Evolutionary conservation across 2,329 filamentous ascomycete species (phyloP).

Genomic region (Xylariaceae sp.): DNA sequence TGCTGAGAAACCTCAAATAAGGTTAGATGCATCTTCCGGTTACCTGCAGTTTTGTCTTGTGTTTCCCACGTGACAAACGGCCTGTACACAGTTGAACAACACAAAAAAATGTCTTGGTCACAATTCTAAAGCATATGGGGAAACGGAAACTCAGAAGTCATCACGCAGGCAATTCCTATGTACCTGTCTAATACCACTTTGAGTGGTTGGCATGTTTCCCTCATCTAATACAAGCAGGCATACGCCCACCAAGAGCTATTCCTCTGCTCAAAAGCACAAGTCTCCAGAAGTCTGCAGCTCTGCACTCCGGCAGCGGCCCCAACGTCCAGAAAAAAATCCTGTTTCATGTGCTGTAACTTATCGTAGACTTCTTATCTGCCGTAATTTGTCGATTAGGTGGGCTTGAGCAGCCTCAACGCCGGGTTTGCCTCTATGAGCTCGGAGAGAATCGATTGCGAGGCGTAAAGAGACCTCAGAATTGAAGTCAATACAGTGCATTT

Average conservation of each 20-base stretch:
- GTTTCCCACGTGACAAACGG: conserved; percentile 45
- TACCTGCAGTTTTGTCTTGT: conserved; percentile 42
- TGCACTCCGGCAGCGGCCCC: neutral
- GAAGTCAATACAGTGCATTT: conserved; percentile 28
- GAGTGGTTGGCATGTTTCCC: neutral
- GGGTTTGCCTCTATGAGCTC: conserved; percentile 9
- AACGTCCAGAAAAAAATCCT: neutral
- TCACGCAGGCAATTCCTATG: conserved; percentile 3
- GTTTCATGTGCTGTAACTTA: neutral
- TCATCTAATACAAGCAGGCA: conserved; percentile 3
- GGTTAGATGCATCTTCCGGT: conserved; percentile 41
- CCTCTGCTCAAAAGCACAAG: neutral
- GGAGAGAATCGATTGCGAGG: conserved; percentile 35
- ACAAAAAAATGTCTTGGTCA: conserved; percentile 25
- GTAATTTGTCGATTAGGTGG: conserved; percentile 19
- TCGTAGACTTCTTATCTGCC: conserved; percentile 9
- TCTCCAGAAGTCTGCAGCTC: neutral
- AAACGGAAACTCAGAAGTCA: neutral
- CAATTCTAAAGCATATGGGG: conserved; percentile 6
- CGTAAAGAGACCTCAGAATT: conserved; percentile 33
- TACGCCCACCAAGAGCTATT: neutral
- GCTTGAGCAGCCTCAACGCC: conserved; percentile 6
- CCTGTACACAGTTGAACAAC: conserved; percentile 27
- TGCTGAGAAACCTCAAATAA: conserved; percentile 41
- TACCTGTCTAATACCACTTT: neutral